Base-by-base conservation (phyloP, 768 basidiomycete genomes). In the Xerocomellus amylosporus region DNA sequence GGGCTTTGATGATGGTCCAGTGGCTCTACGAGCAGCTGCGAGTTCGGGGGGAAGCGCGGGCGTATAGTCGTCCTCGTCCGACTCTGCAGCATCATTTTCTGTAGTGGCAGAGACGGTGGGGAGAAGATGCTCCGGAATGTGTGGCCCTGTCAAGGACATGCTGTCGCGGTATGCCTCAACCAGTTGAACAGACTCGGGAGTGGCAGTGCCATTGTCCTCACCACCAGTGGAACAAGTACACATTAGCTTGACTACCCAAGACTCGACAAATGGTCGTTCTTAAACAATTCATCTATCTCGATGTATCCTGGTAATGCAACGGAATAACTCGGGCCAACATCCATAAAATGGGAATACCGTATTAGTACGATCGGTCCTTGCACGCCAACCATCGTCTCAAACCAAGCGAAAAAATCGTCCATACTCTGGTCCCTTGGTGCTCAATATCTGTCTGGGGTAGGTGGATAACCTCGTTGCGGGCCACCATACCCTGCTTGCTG, bases 1-100 rank as follows among this genome's bases (percentile, higher is more conserved):
- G 44, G 65, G 48, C 19, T 20, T 20, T 42, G 62, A 39, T 2
- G 74, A 58, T 19, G 71, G 65, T 12, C 64, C 60, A n/a, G 67
- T 54, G 8, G 61, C 65, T 22, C 75, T 63, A 9, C 79, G 75
- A 14, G 76, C 69, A 17, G 80, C 79, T 8, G 73, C 68, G 44
- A 91, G 71, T 53, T 89, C 86, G 13, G 90, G 90, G 5, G 89
- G 91, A 7, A 93, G 79, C 3, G 81, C 79, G 0, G 90, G 93
- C 3, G 76, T 78, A 63, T 86, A 88, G 60, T 84, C 85, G 58
- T 89, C 89, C 17, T 80, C 80, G 6, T 81, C 80, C 12, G 64
- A 67, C 24, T 64, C 64, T n/a, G 39, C 31, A 8, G 73, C 69
- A 15, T 68, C 71, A 13, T 68, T 67, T 5, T 62, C 55, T 19